phyloP scores from a whole-genome alignment of 148 eudicot species.

The Persicaria tinctoria region DNA sequence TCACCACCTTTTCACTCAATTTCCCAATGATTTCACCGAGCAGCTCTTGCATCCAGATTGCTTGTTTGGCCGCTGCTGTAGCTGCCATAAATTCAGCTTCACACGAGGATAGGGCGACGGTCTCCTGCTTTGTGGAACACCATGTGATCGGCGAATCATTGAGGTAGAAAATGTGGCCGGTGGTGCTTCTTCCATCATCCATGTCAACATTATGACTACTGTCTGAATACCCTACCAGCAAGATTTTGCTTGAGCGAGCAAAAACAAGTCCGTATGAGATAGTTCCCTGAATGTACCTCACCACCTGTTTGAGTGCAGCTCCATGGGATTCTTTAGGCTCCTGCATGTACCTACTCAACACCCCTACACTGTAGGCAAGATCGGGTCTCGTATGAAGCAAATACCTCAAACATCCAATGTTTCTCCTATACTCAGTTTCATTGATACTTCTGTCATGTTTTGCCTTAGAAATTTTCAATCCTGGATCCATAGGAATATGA shows the following conservation, averaged over 20 bases:
- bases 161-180: conserved; percentile 9
- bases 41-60: not conserved
- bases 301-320: not conserved
- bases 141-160: not conserved
- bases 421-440: not conserved
- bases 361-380: conserved; percentile 3
- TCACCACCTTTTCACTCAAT: not conserved
- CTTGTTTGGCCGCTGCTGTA: not conserved
- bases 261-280: not conserved
- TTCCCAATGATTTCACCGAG: not conserved
- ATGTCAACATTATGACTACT: conserved; percentile 12
- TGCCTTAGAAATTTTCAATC: not conserved
- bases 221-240: conserved; percentile 8
- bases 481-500: not conserved
- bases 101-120: conserved; percentile 13
- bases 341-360: not conserved
- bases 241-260: not conserved
- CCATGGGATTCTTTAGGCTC: not conserved
- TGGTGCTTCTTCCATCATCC: conserved; percentile 16
- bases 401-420: not conserved
- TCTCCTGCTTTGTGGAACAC: not conserved
- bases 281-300: not conserved
- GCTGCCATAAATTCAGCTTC: conserved; percentile 8
- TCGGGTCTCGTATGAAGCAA: not conserved
- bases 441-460: not conserved